Evolutionary conservation across 768 basidiomycete genomes (phyloP).

Genomic region (Phaeolepiota aurea): DNA sequence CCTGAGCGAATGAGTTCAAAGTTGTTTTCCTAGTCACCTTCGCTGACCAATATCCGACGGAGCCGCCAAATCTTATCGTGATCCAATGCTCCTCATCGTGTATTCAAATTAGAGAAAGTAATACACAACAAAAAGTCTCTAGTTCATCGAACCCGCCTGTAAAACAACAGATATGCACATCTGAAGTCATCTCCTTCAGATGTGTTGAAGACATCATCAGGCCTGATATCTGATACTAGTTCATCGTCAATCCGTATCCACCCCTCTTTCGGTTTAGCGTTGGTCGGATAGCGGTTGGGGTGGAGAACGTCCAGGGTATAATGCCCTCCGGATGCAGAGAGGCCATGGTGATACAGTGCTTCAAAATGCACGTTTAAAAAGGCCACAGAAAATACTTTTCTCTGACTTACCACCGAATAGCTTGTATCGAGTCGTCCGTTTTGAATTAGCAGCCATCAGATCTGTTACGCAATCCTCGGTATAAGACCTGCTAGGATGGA

Average conservation of each 20-base stretch:
- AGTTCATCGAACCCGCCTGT: slow-evolving; percentile 44
- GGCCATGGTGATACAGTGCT: slow-evolving; percentile 93
- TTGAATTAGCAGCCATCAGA: slow-evolving; percentile 46
- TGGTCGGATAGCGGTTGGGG: slow-evolving; percentile 46
- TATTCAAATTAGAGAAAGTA: neutral
- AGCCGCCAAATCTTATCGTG: neutral
- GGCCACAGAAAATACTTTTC: neutral
- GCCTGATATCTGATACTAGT: slow-evolving; percentile 63
- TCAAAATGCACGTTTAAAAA: slow-evolving; percentile 3
- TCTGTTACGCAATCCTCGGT: slow-evolving; percentile 26
- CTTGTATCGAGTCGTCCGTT: slow-evolving; percentile 54
- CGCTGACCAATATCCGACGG: slow-evolving; percentile 1
- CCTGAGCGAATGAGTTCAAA: too few relatives aligned
- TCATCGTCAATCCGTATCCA: slow-evolving; percentile 97
- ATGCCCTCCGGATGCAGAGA: slow-evolving; percentile 86
- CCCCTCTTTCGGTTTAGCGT: slow-evolving; percentile 43
- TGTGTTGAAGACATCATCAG: slow-evolving; percentile 65
- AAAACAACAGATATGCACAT: slow-evolving; percentile 86
- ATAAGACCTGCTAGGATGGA: neutral
- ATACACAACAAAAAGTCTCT: neutral
- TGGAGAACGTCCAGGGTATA: slow-evolving; percentile 90
- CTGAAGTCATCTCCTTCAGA: slow-evolving; percentile 45
- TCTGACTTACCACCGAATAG: slow-evolving; percentile 70
- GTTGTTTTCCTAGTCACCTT: too few relatives aligned
- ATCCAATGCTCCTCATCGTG: neutral